A percentile compares a stretch with the other conserved stretches of the same genome.
phyloP scores from a whole-genome alignment of 768 basidiomycete genomes.

The Tricholoma hemisulphureum region DNA sequence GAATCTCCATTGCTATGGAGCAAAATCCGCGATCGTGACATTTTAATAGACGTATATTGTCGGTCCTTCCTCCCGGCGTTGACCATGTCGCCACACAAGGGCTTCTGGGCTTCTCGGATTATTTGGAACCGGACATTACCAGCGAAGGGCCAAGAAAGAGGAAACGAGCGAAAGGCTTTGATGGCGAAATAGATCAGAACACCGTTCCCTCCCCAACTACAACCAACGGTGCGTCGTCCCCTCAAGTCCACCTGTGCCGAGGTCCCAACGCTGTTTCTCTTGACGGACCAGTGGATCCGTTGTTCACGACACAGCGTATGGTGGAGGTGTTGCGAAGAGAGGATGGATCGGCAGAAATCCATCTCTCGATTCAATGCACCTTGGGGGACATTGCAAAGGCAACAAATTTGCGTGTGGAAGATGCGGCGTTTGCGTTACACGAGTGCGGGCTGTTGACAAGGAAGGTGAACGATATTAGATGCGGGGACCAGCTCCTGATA shows the following conservation, averaged over 20 bases:
- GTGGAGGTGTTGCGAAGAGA: conserved; percentile 56
- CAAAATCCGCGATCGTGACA: background rate
- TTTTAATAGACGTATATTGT: conserved; percentile 49
- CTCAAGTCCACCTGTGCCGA: background rate
- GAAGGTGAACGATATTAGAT: conserved; percentile 27
- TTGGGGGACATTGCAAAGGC: conserved; percentile 76
- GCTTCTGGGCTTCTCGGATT: conserved; percentile 14
- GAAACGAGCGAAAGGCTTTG: conserved; percentile 66
- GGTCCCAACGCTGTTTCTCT: conserved; percentile 1
- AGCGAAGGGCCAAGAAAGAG: conserved; percentile 38
- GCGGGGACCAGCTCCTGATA: conserved; percentile 41
- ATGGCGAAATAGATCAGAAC: conserved; percentile 55
- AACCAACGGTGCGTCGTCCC: conserved; percentile 39
- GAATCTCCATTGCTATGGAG: conserved; percentile 13
- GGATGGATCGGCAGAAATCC: conserved; percentile 70
- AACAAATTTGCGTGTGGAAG: conserved; percentile 80
- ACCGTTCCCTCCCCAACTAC: conserved; percentile 29
- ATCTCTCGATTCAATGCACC: conserved; percentile 66
- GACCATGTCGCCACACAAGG: conserved; percentile 22
- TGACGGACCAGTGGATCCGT: conserved; percentile 39
- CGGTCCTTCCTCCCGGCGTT: conserved; percentile 57
- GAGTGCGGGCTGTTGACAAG: conserved; percentile 76
- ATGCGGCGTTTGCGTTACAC: conserved; percentile 84
- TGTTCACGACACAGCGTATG: conserved; percentile 51
- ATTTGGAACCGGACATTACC: conserved; percentile 25